A percentile compares a stretch with the other conserved stretches of the same genome.
Conservation (phyloP, 495 filamentous ascomycete species). For the Oleoguttula mirabilis region DNA sequence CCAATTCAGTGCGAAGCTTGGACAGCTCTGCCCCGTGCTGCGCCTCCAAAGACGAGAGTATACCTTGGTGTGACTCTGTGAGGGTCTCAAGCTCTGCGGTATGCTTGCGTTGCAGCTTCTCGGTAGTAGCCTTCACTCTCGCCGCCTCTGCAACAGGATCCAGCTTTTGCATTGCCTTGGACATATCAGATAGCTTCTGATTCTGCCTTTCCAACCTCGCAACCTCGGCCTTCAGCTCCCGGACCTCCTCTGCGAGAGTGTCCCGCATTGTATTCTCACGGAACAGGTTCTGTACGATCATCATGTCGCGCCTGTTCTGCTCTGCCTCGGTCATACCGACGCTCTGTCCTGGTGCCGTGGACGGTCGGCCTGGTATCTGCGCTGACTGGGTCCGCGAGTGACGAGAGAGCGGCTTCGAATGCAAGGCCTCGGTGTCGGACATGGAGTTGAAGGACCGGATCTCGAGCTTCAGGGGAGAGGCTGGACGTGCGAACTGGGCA, state of each 20-base stretch:
- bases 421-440: constrained; percentile 15
- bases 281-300: constrained; percentile 15
- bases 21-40: constrained; percentile 6
- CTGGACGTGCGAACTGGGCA: neutral
- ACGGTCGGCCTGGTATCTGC: constrained; percentile 2
- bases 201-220: constrained; percentile 6
- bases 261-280: constrained; percentile 14
- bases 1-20: constrained; percentile 10
- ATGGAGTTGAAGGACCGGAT: constrained; percentile 10
- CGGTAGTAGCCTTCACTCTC: constrained; percentile 7
- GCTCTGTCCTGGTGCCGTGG: neutral
- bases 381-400: constrained; percentile 18
- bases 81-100: constrained; percentile 6
- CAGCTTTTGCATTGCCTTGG: neutral
- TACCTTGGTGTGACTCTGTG: constrained; percentile 6
- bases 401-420: neutral
- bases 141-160: constrained; percentile 7
- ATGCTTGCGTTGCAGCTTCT: constrained; percentile 5
- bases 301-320: constrained; percentile 12
- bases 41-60: constrained; percentile 1
- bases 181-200: constrained; percentile 1
- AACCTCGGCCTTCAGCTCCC: constrained; percentile 13
- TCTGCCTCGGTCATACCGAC: neutral
- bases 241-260: constrained; percentile 5
- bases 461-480: constrained; percentile 14